Percentiles rank a stretch among this genome's conserved stretches.
These are phyloP conservation scores for Xylaria scruposa DNA, from an alignment of 495 filamentous ascomycete genomes.

Conservation along the genomic window DNA sequence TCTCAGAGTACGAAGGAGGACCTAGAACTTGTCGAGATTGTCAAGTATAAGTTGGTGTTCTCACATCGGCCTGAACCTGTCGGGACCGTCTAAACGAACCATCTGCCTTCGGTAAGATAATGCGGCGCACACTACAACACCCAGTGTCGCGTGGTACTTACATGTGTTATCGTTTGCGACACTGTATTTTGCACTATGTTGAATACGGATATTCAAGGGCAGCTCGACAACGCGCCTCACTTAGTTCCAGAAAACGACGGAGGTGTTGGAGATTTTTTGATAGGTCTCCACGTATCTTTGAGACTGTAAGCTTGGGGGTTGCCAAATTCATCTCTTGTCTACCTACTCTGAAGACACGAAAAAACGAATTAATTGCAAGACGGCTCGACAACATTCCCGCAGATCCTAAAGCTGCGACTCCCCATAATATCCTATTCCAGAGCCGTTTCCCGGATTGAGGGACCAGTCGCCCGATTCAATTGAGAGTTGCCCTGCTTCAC, in stretches of 20 bases:
- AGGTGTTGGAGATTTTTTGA: not conserved
- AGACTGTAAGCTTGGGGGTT: not conserved
- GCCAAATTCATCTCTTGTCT: not conserved
- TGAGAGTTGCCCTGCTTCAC: not conserved
- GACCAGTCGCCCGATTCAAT: not conserved
- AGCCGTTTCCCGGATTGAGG: not conserved
- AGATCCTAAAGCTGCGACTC: not conserved
- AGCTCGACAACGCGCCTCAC: not conserved
- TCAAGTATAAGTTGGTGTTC: slow-evolving; percentile 90
- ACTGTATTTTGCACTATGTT: not conserved
- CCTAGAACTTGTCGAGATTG: slow-evolving; percentile 77
- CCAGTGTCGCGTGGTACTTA: not conserved
- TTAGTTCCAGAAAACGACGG: not conserved
- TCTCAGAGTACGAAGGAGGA: slow-evolving; percentile 40
- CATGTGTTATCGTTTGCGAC: not conserved
- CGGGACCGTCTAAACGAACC: slow-evolving; percentile 32
- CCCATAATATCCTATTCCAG: not conserved
- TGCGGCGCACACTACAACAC: not conserved
- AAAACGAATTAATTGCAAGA: not conserved
- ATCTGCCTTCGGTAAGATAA: not conserved
- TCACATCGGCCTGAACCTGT: slow-evolving; percentile 89
- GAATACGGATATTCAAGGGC: not conserved
- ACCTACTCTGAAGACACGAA: not conserved
- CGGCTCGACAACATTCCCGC: not conserved
- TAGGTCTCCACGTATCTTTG: not conserved